Conservation (phyloP, 441 rosid species). For the Mallotus japonicus region DNA sequence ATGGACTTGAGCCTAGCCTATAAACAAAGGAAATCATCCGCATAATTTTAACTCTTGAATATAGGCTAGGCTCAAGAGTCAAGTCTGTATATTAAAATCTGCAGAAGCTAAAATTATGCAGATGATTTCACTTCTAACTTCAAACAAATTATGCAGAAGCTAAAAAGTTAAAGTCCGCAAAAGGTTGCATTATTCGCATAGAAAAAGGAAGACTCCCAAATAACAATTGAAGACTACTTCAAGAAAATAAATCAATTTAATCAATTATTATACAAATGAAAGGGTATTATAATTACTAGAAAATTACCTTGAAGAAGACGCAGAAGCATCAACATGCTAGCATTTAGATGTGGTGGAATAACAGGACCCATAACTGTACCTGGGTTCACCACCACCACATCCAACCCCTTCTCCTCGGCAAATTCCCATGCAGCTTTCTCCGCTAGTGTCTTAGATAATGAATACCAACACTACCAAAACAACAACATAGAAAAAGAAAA, state of each 20-base stretch:
- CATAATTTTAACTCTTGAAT: neutral
- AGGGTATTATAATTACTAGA: neutral
- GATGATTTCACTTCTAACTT: neutral
- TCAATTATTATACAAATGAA: neutral
- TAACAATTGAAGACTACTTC: neutral
- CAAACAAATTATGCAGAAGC: no score
- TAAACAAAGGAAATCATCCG: no score
- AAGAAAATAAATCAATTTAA: neutral
- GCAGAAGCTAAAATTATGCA: no score
- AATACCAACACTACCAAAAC: slow-evolving; percentile 68
- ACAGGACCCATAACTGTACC: slow-evolving; percentile 90
- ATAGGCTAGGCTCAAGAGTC: no score
- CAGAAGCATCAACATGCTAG: slow-evolving; percentile 73
- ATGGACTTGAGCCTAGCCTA: no score
- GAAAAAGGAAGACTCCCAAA: neutral
- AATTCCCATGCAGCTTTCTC: slow-evolving; percentile 94
- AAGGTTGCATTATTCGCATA: neutral
- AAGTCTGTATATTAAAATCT: no score
- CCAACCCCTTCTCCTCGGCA: slow-evolving; percentile 64
- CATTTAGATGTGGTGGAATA: slow-evolving; percentile 63
- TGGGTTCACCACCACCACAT: slow-evolving; percentile 88
- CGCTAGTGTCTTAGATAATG: slow-evolving; percentile 75
- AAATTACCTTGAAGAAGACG: slow-evolving; percentile 72
- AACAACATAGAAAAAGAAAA: slow-evolving; percentile 9
- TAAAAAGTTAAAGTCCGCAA: neutral